Conservation (phyloP, 2,329 filamentous ascomycete species). For the Penicillium freii region DNA sequence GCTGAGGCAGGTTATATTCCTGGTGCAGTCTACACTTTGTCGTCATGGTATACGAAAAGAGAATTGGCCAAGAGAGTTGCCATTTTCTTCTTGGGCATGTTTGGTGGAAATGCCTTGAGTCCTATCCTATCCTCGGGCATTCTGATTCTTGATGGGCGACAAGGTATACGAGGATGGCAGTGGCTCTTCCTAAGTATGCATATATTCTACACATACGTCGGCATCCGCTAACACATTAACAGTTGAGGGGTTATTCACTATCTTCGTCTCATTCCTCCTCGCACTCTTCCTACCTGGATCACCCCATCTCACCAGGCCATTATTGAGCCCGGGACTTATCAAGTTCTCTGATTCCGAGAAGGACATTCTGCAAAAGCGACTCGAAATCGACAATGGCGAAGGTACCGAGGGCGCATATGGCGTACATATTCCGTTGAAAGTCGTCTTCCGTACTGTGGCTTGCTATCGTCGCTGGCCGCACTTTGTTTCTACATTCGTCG, state of each 20-base stretch:
- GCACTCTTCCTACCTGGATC: neutral
- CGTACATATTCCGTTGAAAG: neutral
- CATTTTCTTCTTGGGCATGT: conserved; percentile 4
- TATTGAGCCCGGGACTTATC: neutral
- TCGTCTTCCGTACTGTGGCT: neutral
- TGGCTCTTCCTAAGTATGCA: neutral
- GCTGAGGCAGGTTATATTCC: conserved; percentile 1
- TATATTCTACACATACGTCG: neutral
- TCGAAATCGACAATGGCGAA: neutral
- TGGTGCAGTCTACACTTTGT: neutral
- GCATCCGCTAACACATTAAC: neutral
- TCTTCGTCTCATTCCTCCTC: neutral
- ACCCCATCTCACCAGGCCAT: neutral
- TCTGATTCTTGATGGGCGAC: neutral
- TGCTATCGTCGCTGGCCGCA: conserved; percentile 1
- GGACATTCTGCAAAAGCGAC: neutral
- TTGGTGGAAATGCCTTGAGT: neutral
- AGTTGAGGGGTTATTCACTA: neutral
- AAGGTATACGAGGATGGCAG: neutral
- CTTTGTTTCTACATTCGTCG: neutral
- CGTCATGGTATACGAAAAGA: conserved; percentile 1
- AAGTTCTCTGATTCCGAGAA: neutral
- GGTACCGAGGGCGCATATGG: neutral
- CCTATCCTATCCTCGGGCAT: neutral
- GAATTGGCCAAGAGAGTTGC: neutral